A percentile compares a stretch with the other conserved stretches of the same genome.
Conservation (phyloP, 1,284 basidiomycete genomes). For the Tilletia caries region DNA sequence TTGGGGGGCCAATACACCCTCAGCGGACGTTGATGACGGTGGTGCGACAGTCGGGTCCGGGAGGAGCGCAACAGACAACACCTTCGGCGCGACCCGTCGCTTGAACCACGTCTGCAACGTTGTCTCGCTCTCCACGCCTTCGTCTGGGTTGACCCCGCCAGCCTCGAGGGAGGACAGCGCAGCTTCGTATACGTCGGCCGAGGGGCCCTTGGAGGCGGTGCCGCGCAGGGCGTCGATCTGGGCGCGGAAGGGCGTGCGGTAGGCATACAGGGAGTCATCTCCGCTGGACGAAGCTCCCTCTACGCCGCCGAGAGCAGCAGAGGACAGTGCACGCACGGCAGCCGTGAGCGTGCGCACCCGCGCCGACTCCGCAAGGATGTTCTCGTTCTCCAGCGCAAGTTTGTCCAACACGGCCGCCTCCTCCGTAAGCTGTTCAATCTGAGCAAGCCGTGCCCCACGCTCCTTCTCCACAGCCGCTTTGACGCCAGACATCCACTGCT, state of each 20-base stretch:
- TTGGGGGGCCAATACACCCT: background rate
- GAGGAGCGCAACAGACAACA: slow-evolving; percentile 82
- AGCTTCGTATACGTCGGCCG: slow-evolving; percentile 55
- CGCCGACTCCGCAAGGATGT: slow-evolving; percentile 82
- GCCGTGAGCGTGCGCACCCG: slow-evolving; percentile 69
- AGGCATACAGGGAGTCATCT: slow-evolving; percentile 61
- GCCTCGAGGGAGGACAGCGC: slow-evolving; percentile 58
- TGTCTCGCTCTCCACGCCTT: slow-evolving; percentile 81
- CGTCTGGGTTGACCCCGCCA: slow-evolving; percentile 67
- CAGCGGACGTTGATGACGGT: background rate
- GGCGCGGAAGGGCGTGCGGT: slow-evolving; percentile 75
- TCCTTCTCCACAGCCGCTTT: slow-evolving; percentile 94
- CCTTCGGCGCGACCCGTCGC: slow-evolving; percentile 75
- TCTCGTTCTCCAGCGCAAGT: slow-evolving; percentile 83
- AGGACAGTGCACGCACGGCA: slow-evolving; percentile 53
- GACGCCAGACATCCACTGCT: slow-evolving; percentile 92
- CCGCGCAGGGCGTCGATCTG: slow-evolving; percentile 75
- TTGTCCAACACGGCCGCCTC: slow-evolving; percentile 86
- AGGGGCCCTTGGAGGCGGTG: background rate
- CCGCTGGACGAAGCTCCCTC: slow-evolving; percentile 64
- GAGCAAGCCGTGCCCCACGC: slow-evolving; percentile 88
- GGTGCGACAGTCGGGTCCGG: slow-evolving; percentile 63
- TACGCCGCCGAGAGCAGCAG: slow-evolving; percentile 20
- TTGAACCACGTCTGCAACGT: slow-evolving; percentile 87
- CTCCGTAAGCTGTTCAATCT: slow-evolving; percentile 85